Conservation (phyloP, 2,329 filamentous ascomycete genomes). For the Nannizzia gypsea region DNA sequence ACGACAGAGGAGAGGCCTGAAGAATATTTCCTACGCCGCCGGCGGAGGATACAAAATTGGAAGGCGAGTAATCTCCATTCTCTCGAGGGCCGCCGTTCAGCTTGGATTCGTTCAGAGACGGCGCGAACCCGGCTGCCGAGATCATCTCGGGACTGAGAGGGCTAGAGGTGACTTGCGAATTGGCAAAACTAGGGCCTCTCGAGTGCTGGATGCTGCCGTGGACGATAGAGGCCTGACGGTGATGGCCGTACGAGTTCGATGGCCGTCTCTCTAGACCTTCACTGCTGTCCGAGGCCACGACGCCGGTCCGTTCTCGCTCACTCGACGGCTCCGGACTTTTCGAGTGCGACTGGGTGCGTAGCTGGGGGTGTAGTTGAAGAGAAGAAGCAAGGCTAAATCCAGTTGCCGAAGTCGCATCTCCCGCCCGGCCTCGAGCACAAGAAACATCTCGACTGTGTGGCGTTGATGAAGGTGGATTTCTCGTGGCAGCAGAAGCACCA, state of each 20-base stretch:
- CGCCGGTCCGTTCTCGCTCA: constrained; percentile 21
- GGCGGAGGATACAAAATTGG: constrained; percentile 20
- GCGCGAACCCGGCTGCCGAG: constrained; percentile 50
- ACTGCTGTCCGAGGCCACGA: constrained; percentile 24
- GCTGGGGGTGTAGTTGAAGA: constrained; percentile 25
- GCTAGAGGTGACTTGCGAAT: constrained; percentile 59
- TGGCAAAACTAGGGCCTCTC: constrained; percentile 63
- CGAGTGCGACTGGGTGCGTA: constrained; percentile 32
- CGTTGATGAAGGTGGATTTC: constrained; percentile 27
- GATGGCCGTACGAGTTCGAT: constrained; percentile 53
- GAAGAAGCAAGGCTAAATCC: constrained; percentile 23
- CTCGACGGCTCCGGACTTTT: constrained; percentile 31
- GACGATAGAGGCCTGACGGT: constrained; percentile 92
- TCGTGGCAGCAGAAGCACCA: constrained; percentile 12
- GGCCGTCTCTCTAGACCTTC: constrained; percentile 31
- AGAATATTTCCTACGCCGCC: constrained; percentile 32
- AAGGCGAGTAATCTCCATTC: constrained; percentile 21
- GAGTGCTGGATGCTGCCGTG: constrained; percentile 81
- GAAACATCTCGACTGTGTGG: constrained; percentile 36
- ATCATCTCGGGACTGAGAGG: constrained; percentile 83
- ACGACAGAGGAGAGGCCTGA: constrained; percentile 23
- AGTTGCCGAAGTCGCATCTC: constrained; percentile 27
- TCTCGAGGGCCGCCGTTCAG: constrained; percentile 22
- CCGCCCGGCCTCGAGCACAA: constrained; percentile 31
- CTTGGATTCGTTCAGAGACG: constrained; percentile 40